Percentiles rank a stretch among this genome's conserved stretches.
Conservation (phyloP, 2,329 filamentous ascomycete species). For the Aspergillus cejpii region DNA sequence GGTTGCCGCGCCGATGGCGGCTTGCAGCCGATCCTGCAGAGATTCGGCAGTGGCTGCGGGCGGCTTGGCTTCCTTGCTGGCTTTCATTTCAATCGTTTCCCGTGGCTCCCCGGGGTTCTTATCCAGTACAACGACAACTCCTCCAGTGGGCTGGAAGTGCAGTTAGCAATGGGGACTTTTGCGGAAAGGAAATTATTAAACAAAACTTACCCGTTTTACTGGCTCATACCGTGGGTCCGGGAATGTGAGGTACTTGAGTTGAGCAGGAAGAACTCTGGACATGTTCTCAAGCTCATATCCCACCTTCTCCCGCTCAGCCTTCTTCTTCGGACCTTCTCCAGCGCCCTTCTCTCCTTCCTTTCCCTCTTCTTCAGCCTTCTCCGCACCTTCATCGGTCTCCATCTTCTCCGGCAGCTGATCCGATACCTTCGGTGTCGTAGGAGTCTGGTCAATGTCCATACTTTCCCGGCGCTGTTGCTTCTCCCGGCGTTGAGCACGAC, state of each 20-base stretch:
- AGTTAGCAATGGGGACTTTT: conserved; percentile 38
- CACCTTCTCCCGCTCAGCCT: conserved; percentile 89
- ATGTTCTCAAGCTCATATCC: conserved; percentile 96
- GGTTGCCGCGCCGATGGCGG: conserved; percentile 31
- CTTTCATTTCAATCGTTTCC: conserved; percentile 78
- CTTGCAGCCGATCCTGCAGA: conserved; percentile 41
- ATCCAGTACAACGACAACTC: conserved; percentile 85
- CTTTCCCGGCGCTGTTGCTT: conserved; percentile 81
- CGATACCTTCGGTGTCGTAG: conserved; percentile 62
- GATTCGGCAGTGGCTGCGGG: conserved; percentile 39
- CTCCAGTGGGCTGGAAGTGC: conserved; percentile 68
- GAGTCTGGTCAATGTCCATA: conserved; percentile 85
- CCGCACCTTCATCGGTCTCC: conserved; percentile 54
- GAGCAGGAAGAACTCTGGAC: conserved; percentile 83
- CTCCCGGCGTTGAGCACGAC: conserved; percentile 89
- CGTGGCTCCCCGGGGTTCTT: conserved; percentile 72
- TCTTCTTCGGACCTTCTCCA: conserved; percentile 67
- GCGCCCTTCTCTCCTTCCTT: conserved; percentile 56
- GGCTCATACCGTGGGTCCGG: conserved; percentile 84
- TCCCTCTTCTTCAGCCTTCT: conserved; percentile 59
- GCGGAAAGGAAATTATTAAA: conserved; percentile 1
- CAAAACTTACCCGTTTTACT: conserved; percentile 68
- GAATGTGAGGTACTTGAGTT: conserved; percentile 95
- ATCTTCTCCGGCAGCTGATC: conserved; percentile 69
- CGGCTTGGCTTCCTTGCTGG: conserved; percentile 60